Evolutionary conservation across 140 eudicot species (phyloP), one percentile per base, ranked within the genome.

Genomic region (Flaveria floridana): DNA sequence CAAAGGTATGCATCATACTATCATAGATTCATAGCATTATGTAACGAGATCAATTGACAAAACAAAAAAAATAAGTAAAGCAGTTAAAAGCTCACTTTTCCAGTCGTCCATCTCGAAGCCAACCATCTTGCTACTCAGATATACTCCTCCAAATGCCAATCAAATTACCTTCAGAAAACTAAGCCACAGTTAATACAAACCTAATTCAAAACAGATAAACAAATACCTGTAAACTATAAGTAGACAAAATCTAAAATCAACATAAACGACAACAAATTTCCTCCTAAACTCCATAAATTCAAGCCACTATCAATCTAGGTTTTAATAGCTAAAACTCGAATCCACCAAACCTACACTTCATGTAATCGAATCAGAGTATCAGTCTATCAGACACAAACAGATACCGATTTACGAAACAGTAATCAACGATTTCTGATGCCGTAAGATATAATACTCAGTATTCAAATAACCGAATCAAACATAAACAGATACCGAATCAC

Each of bases 71-170:
- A 8, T 0, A 63, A 23, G 21, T 15, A 7, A 18, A 52, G 41
- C 52, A n/a, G 13, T 21, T 15, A 15, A 26, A 44, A 64, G 2
- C 78, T 79, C 25, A 79, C 82, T 72, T 72, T 72, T 79, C 82
- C 78, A 72, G 14, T 79, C 82, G 26, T 79, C 78, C 82, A 79
- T 79, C 69, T 79, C 82, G 50, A 63, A 78, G 7, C 82, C 82
- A 50, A 72, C 82, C 82, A 78, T 78, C 66, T 20, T 51, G 72
- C 34, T 64, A 72, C 6, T 64, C 62, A 53, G 78, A 51, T 13
- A 25, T 41, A 71, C 72, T 56, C 59, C 78, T 64, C 65, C 69
- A 64, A 41, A 55, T n/a, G 48, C 12, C 62, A 44, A 64, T 64
- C 72, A 62, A 64, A 48, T 10, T 5, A 78, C 64, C 59, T 18